Evolutionary conservation across 495 filamentous ascomycete genomes (phyloP), one percentile per base, ranked within the genome.

Genomic region (Cryomyces minteri): DNA sequence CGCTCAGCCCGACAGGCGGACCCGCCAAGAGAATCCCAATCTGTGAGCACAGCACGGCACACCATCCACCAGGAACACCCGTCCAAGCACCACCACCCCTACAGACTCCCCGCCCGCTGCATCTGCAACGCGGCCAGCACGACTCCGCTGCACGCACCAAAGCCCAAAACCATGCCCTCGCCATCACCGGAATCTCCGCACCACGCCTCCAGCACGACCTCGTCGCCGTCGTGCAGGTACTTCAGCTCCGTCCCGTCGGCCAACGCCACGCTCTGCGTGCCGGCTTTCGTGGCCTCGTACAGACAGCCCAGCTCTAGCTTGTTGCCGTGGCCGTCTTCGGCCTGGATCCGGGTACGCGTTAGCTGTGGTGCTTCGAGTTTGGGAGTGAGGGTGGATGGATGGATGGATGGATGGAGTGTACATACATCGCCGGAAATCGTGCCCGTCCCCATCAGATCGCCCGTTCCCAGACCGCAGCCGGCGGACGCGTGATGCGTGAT

Each of bases 391-490:
- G 9, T 38, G 34, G 9, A 38, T 10, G 34, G 12, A 38, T 9
- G 9, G 12, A 37, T 37, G 34, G 12, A 10, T 38, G 34, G 9
- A 38, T 38, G 34, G 12, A 14, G 34, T 38, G 48, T 43, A 12
- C 11, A 31, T n/a, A 45, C 54, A n/a, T 29, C 31, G 4, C 54
- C 51, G 31, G 50, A 54, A 18, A 59, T 51, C 2, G 56, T 59
- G 6, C 55, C 56, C 5, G 54, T 50, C 14, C 56, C 56, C 4
- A 59, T 46, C 12, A 59, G 41, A 46, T 59, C 56, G 6, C 56
- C 56, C 1, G 51, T 48, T 32, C 38, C 32, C 41, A 59, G 45
- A 0, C 51, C 51, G 39, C 51, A 56, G 12, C 54, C 51, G n/a
- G 48, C 41, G 11, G 47, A 44, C 12, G 54, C 53, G 31, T 54